Conservation (phyloP, 2,329 filamentous ascomycete species). For the Amesomyces nigricolor region DNA sequence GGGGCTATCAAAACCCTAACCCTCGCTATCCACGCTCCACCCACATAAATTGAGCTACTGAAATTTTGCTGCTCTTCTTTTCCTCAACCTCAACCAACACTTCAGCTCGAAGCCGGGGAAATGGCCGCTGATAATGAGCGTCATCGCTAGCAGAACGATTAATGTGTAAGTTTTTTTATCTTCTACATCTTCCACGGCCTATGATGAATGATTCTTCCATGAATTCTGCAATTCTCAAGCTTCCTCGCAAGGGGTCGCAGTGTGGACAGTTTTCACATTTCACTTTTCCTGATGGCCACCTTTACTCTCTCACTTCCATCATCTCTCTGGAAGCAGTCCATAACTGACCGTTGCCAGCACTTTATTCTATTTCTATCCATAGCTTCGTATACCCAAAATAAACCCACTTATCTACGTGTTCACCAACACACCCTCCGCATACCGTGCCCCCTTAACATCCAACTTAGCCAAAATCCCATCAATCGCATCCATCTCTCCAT, state of each 20-base stretch:
- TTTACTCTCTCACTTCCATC: background rate
- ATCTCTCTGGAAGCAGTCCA: background rate
- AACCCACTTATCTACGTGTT: conserved; percentile 8
- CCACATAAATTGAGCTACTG: too few relatives aligned
- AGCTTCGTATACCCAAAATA: too few relatives aligned
- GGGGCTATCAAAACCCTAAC: too few relatives aligned
- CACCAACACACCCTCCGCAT: conserved; percentile 29
- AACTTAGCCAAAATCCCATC: conserved; percentile 45
- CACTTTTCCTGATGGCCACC: conserved; percentile 15
- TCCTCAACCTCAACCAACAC: background rate
- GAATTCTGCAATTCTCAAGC: conserved; percentile 49
- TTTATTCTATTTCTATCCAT: too few relatives aligned
- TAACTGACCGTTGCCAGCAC: conserved; percentile 2
- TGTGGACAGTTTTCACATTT: conserved; percentile 25
- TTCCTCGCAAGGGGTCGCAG: conserved; percentile 6
- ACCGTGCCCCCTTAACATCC: conserved; percentile 44
- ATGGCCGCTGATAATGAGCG: background rate
- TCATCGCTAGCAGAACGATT: background rate
- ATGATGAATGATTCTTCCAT: conserved; percentile 31
- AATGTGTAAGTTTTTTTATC: conserved; percentile 8
- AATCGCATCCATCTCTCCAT: conserved; percentile 47
- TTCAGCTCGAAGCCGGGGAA: background rate
- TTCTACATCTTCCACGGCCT: background rate
- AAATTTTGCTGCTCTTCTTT: too few relatives aligned
- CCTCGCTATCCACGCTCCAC: too few relatives aligned